Base-by-base conservation (phyloP, 768 basidiomycete genomes). In the Pseudohyphozyma bogoriensis region DNA sequence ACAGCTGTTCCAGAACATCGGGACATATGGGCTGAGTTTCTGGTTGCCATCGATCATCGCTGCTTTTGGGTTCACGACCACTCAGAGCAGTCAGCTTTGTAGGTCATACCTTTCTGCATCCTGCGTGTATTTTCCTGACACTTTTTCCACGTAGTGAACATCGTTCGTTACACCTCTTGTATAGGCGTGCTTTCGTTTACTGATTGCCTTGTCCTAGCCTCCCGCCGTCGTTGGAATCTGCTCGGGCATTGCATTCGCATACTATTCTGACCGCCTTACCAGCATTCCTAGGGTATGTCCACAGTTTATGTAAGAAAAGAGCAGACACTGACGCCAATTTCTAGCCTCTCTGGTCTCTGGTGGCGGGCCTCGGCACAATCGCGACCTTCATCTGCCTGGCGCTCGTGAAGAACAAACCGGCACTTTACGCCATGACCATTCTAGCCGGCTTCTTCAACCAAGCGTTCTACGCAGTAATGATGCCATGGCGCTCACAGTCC, bases 41-140 rank as follows among this genome's bases (percentile, higher is more conserved):
- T 70, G 70, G 70, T 59, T 69, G 0, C 68, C 68, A 1, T 66
- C 68, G 12, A 65, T 71, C 40, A 51, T 71, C 35, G 29, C 59
- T 10, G 35, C 40, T 28, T 63, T 69, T 32, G 70, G 70, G n/a
- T 63, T 71, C 31, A 63, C 64, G 24, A 40, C 56, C 2, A 31
- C 24, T 32, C 40, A 54, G 16, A 49, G 26, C 18, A 53, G 40
- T n/a, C 65, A 60, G 58, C 59, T 68, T 13, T 42, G 50, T 51
- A 11, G 20, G 49, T 20, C 42, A 44, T 16, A 33, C 18, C 35
- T 32, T 35, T 8, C 31, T 50, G 13, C 4, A 8, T 8, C 42
- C 22, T 8, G 8, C 15, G 8, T 44, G n/a, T 16, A 11, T 13
- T 8, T 44, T n/a, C 12, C 42, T 44, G 13, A 11, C 4, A 3